Percentiles rank a stretch among this genome's conserved stretches.
Evolutionary conservation across 768 basidiomycete genomes (phyloP).

Genomic region (Boletus coccyginus): DNA sequence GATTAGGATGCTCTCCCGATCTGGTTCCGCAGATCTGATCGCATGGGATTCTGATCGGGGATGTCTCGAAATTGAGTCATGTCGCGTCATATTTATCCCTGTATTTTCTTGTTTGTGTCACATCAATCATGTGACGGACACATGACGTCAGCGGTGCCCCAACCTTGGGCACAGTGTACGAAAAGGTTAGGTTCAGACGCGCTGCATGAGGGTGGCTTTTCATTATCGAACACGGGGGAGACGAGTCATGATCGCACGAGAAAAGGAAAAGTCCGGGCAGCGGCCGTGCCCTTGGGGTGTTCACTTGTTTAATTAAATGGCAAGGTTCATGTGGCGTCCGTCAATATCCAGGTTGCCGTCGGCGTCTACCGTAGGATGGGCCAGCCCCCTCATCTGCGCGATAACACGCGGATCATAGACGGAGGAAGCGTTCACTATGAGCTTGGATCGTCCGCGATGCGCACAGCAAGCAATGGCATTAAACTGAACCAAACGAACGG

Average conservation of each 20-base stretch:
- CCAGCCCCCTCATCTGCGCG: background rate
- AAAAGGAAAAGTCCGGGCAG: constrained; percentile 7
- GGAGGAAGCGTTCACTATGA: background rate
- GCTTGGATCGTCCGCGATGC: background rate
- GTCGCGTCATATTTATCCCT: constrained; percentile 18
- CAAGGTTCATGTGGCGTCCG: constrained; percentile 30
- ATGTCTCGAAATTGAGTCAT: constrained; percentile 15
- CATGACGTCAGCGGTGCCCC: constrained; percentile 21
- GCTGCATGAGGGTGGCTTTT: constrained; percentile 13
- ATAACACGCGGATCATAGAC: constrained; percentile 14
- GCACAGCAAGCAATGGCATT: constrained; percentile 12
- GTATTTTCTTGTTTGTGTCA: constrained; percentile 15
- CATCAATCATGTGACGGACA: constrained; percentile 19
- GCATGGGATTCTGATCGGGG: constrained; percentile 35
- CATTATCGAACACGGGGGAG: constrained; percentile 13
- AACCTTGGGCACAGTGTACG: background rate
- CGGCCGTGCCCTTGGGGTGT: constrained; percentile 18
- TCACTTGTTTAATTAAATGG: constrained; percentile 13
- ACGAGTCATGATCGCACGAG: constrained; percentile 3
- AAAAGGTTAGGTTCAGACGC: constrained; percentile 27
- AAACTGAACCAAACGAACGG: constrained; percentile 6
- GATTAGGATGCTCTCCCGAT: constrained; percentile 18
- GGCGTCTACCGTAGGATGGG: constrained; percentile 13
- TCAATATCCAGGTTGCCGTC: constrained; percentile 13
- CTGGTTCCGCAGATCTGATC: constrained; percentile 30